Percentiles rank a stretch among this genome's conserved stretches.
Conservation (phyloP, 768 basidiomycete genomes). For the Tephrocybe sp. region DNA sequence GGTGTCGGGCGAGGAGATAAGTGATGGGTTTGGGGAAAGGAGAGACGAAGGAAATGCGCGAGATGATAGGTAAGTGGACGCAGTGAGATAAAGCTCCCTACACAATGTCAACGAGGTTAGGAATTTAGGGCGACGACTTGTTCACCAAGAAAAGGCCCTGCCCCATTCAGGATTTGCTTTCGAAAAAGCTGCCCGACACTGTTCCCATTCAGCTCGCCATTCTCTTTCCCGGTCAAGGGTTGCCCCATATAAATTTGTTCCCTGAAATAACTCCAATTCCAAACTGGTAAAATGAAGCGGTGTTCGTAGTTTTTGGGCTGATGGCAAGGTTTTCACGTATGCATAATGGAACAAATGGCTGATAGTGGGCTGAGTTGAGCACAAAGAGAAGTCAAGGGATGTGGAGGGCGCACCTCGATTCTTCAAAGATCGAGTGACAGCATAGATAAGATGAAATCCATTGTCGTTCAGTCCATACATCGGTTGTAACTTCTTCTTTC, state of each 20-base stretch:
- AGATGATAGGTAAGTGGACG: slow-evolving; percentile 79
- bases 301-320: slow-evolving; percentile 54
- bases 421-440: slow-evolving; percentile 55
- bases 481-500: slow-evolving; percentile 18
- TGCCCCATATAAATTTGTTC: slow-evolving; percentile 81
- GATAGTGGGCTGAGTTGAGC: slow-evolving; percentile 13
- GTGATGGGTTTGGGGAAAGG: slow-evolving; percentile 53
- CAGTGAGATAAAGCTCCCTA: slow-evolving; percentile 72
- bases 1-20: slow-evolving; percentile 46
- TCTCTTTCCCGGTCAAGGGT: slow-evolving; percentile 60
- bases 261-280: slow-evolving; percentile 68
- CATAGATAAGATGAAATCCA: slow-evolving; percentile 65
- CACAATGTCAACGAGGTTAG: slow-evolving; percentile 5
- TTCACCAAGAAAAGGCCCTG: slow-evolving; percentile 65
- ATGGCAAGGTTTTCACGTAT: slow-evolving; percentile 72
- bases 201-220: slow-evolving; percentile 63
- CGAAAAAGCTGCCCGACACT: slow-evolving; percentile 43
- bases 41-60: slow-evolving; percentile 89
- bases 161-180: slow-evolving; percentile 39
- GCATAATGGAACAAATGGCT: slow-evolving; percentile 40
- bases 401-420: slow-evolving; percentile 30
- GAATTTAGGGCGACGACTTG: neutral
- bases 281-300: slow-evolving; percentile 64
- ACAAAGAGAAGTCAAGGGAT: neutral
- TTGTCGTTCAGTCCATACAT: slow-evolving; percentile 61